Evolutionary conservation across 768 basidiomycete genomes (phyloP).

Genomic region (Asterophora parasitica): DNA sequence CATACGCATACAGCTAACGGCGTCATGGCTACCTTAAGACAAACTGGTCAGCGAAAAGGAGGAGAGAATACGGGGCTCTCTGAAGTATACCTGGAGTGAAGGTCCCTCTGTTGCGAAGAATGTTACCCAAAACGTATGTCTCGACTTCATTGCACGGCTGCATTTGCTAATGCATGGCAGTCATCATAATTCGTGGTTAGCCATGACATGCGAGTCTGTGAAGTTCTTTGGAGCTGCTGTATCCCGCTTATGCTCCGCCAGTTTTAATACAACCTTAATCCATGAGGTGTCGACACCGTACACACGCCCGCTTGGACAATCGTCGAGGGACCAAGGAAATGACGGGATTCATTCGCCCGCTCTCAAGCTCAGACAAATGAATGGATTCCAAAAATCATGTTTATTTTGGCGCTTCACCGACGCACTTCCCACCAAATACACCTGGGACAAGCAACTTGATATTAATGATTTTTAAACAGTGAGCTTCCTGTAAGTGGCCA

Average conservation of each 20-base stretch:
- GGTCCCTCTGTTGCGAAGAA: constrained; percentile 41
- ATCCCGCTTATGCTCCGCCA: too few relatives aligned
- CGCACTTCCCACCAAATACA: not conserved
- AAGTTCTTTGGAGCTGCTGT: not conserved
- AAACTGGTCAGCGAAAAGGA: constrained; percentile 54
- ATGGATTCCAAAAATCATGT: too few relatives aligned
- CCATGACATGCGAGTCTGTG: not conserved
- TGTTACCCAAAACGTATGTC: constrained; percentile 1
- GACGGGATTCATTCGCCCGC: too few relatives aligned
- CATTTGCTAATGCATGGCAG: not conserved
- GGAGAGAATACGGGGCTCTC: constrained; percentile 60
- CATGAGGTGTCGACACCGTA: too few relatives aligned
- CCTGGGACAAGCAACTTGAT: not conserved
- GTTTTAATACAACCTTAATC: too few relatives aligned
- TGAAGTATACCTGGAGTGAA: constrained; percentile 72
- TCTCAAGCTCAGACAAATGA: too few relatives aligned
- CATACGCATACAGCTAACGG: not conserved
- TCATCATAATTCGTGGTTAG: not conserved
- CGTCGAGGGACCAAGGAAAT: not conserved
- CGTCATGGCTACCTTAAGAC: constrained; percentile 34
- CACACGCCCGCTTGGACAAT: not conserved
- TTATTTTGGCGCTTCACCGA: not conserved
- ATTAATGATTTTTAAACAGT: constrained; percentile 17
- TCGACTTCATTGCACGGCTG: constrained; percentile 1
- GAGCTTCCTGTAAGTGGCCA: constrained; percentile 38